Base-by-base conservation (phyloP, 441 rosid genomes). In the Biscutella laevigata region DNA sequence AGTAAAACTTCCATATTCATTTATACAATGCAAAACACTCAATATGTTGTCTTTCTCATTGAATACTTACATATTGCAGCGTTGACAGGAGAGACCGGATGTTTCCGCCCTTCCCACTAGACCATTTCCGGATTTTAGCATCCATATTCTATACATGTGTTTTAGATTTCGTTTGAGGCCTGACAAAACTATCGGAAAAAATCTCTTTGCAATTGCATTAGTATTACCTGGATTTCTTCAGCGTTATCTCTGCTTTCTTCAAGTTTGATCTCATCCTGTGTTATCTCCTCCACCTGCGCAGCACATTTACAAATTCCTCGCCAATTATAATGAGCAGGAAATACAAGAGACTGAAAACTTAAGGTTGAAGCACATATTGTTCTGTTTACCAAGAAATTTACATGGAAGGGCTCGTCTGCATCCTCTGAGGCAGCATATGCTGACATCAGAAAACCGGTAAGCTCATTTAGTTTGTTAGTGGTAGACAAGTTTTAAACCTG, bases 81-180 rank as follows among this genome's bases (percentile, higher is more conserved):
- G 95, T 92, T 30, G 99, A 88, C 71, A 92, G 65, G 27, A 92
- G 83, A 19, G 99, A 84, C 33, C 97, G 88, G 46, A 92, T 84
- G 71, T 88, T 92, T 60, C 90, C 83, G 37, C 77, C 86, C 77
- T 82, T 92, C 38, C 95, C 97, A n/a, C 58, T 57, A 17, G 83
- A 86, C 97, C 99, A 92, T 24, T 76, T 73, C 13, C 62, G 78
- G 51, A 88, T 84, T 70, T 81, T 74, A 51, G 71, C 74, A 69
- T 84, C 82, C 11, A 78, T 76, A 53, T 21, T 77, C 99, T 86
- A 72, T 61, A 66, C 6, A 41, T 14, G 22, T 49, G 20, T 17
- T 17, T 50, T n/a, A 14, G 15, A 38, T 12, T 15, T 22, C 48
- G 33, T 66, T 19, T 7, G 16, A 34, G 15, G 40, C 3, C 0